Base-by-base conservation (phyloP, 371 early-diverging fungal species). In the Mortierella sp. region DNA sequence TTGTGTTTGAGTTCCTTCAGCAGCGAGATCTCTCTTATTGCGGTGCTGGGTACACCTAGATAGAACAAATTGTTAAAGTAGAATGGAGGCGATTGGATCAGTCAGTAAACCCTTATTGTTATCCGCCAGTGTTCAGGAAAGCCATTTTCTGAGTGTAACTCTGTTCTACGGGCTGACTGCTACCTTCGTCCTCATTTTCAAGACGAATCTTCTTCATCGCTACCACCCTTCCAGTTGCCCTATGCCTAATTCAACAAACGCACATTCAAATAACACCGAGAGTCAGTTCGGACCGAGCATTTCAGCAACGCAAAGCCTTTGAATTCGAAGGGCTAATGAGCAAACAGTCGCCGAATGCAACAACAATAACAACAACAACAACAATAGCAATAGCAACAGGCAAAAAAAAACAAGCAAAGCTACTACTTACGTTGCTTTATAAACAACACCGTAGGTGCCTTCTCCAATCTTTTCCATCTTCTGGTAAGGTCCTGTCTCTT, bases 401-500 rank as follows among this genome's bases (percentile, higher is more conserved):
- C 50, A 71, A 5, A 9, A n/a, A 38, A 19, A 19, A 24, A 24
- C 42, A 34, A n/a, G 38, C n/a, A 38, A 21, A 19, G 0, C 0
- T 4, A 58, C 0, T 54, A 47, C 73, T 71, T 48, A 84, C 71
- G 82, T 88, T 45, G 96, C 99, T 89, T 98, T 99, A 90, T 97
- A 99, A 9, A 99, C 99, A 50, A 99, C 97, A 57, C 99, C 99
- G 75, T 98, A 99, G 11, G 98, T 97, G 54, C 99, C 98, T 90
- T 98, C 98, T 73, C 99, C 99, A 84, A 99, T 96, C 91, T 98
- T 99, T 83, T 97, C 95, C 24, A 97, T 84, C 88, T 95, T 96
- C 65, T 91, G 82, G 89, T 96, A 97, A 48, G 68, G 68, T 11
- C 68, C 68, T 38, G 68, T 68, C 44, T 68, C 92, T 93, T 48